Percentiles rank a stretch among this genome's conserved stretches.
Evolutionary conservation across 352 stramenopile genomes (phyloP).

Genomic region (Globisporangium acanthophoron): DNA sequence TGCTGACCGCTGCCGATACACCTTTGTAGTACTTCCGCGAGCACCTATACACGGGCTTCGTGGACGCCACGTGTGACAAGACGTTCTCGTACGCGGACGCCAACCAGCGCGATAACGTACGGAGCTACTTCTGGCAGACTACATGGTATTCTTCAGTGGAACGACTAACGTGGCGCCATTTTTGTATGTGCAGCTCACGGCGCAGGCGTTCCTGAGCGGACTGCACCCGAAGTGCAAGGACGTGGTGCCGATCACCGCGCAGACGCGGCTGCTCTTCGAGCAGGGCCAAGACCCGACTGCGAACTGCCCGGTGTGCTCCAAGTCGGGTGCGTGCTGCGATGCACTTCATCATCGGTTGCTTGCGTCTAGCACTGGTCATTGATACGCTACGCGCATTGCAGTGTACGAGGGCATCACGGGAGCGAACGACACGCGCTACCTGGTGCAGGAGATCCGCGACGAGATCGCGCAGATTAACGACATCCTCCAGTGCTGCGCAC

Average conservation of each 20-base stretch:
- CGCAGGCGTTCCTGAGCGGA: constrained; percentile 49
- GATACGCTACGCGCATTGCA: constrained; percentile 7
- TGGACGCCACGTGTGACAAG: constrained; percentile 45
- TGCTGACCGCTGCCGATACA: neutral
- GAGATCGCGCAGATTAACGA: constrained; percentile 55
- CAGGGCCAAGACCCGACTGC: constrained; percentile 66
- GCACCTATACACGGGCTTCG: constrained; percentile 58
- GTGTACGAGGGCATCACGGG: constrained; percentile 71
- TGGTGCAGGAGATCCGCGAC: constrained; percentile 48
- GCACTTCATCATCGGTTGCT: neutral
- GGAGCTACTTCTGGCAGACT: neutral
- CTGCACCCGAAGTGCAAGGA: constrained; percentile 50
- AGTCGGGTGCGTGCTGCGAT: constrained; percentile 32
- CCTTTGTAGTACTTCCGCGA: constrained; percentile 58
- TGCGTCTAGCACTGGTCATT: neutral
- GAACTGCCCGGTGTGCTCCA: constrained; percentile 60
- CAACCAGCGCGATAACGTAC: constrained; percentile 73
- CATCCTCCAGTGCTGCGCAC: constrained; percentile 57
- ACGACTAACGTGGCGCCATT: neutral
- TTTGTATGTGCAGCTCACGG: constrained; percentile 37
- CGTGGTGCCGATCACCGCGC: constrained; percentile 46
- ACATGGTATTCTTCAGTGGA: neutral
- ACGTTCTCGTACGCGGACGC: constrained; percentile 66
- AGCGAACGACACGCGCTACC: constrained; percentile 46
- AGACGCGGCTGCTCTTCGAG: constrained; percentile 62